Percentiles rank a stretch among this genome's conserved stretches.
phyloP scores from a whole-genome alignment of 2,329 filamentous ascomycete species.

The Elsinoe australis region DNA sequence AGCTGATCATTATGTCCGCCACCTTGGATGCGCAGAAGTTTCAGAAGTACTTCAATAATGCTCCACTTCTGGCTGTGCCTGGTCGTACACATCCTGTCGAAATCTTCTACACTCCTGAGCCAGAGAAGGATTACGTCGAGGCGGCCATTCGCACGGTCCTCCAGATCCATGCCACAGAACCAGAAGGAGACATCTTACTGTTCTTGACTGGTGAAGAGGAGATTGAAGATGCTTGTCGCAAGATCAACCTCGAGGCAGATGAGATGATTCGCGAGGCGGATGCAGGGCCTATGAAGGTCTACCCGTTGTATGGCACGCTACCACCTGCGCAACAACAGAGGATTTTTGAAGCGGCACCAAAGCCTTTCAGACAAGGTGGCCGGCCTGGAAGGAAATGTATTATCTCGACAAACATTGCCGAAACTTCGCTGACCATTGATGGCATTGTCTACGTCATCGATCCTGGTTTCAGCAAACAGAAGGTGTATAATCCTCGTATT shows the following conservation, averaged over 20 bases:
- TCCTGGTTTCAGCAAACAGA: slow-evolving; percentile 97
- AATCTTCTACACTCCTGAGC: slow-evolving; percentile 96
- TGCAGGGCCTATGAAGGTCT: slow-evolving; percentile 80
- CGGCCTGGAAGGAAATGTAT: slow-evolving; percentile 89
- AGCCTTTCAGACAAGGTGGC: slow-evolving; percentile 63
- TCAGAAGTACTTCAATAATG: slow-evolving; percentile 92
- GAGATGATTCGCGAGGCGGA: slow-evolving; percentile 88
- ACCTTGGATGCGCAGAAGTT: slow-evolving; percentile 97
- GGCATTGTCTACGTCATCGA: slow-evolving; percentile 99
- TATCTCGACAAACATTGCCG: slow-evolving; percentile 93
- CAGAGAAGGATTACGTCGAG: slow-evolving; percentile 94
- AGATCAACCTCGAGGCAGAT: slow-evolving; percentile 83
- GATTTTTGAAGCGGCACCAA: slow-evolving; percentile 87
- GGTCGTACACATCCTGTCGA: slow-evolving; percentile 94
- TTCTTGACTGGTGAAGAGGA: slow-evolving; percentile 98
- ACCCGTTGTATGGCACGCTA: slow-evolving; percentile 87
- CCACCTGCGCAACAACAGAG: slow-evolving; percentile 88
- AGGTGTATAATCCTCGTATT: slow-evolving; percentile 96
- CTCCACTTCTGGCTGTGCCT: slow-evolving; percentile 85
- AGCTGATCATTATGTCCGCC: slow-evolving; percentile 98
- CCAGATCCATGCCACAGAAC: slow-evolving; percentile 90
- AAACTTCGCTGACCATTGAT: slow-evolving; percentile 95
- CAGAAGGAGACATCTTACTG: slow-evolving; percentile 83
- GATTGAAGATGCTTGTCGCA: slow-evolving; percentile 91
- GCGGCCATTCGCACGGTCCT: slow-evolving; percentile 89